Percentiles rank a stretch among this genome's conserved stretches.
Conservation (phyloP, 768 basidiomycete species). For the Boletus sp. region DNA sequence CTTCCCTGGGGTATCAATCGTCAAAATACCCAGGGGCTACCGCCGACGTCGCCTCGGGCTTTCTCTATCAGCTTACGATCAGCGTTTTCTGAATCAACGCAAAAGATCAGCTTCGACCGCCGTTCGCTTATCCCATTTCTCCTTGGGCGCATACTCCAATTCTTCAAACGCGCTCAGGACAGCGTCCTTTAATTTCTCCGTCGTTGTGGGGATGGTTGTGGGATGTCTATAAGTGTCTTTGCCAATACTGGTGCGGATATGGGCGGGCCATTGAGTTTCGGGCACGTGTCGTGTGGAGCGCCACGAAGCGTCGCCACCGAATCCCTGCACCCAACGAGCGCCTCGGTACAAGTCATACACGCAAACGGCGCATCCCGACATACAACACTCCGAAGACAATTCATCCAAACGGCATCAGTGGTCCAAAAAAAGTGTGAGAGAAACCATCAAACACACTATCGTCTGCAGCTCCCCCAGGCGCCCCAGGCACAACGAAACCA, state of each 20-base stretch:
- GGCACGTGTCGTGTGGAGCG: constrained; percentile 50
- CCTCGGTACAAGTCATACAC: constrained; percentile 86
- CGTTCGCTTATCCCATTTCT: constrained; percentile 38
- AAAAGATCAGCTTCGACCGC: constrained; percentile 29
- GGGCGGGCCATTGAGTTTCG: constrained; percentile 61
- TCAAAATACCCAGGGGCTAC: too few relatives aligned
- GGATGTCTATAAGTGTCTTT: not conserved
- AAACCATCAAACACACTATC: constrained; percentile 39
- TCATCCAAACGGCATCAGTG: not conserved
- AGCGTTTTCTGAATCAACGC: constrained; percentile 3
- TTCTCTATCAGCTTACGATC: constrained; percentile 16
- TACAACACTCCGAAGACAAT: constrained; percentile 74
- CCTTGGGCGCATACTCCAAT: constrained; percentile 55
- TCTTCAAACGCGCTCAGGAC: constrained; percentile 69
- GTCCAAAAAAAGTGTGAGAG: constrained; percentile 13
- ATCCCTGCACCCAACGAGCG: constrained; percentile 57
- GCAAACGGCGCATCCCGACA: constrained; percentile 92
- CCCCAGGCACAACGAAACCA: constrained; percentile 49
- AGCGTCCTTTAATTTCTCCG: constrained; percentile 27
- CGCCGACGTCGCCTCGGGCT: constrained; percentile 15
- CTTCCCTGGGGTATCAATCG: too few relatives aligned
- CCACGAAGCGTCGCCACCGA: constrained; percentile 47
- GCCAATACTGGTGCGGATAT: constrained; percentile 34
- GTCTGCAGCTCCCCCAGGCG: constrained; percentile 58
- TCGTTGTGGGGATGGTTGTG: not conserved